A percentile compares a stretch with the other conserved stretches of the same genome.
Evolutionary conservation across 352 stramenopile species (phyloP).

Genomic region (Pythium myriotylum): DNA sequence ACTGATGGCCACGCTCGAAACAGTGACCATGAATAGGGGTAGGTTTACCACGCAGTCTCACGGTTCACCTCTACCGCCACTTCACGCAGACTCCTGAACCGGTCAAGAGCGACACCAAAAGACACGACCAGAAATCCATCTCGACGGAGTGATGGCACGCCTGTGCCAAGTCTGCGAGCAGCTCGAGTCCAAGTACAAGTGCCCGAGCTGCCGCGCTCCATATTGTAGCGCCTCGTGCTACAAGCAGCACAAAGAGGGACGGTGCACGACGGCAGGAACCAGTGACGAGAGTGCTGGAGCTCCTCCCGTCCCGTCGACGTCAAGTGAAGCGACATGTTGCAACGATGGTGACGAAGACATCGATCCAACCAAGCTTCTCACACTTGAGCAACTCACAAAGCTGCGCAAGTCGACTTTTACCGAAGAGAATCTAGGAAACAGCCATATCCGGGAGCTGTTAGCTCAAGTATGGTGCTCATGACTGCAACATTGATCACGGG

Average conservation of each 20-base stretch:
- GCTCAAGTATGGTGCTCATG: too few species aligned
- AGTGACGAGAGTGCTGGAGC: neutral
- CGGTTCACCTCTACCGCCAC: too few species aligned
- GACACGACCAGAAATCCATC: slow-evolving; percentile 1
- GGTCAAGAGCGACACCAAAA: too few species aligned
- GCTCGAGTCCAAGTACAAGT: slow-evolving; percentile 83
- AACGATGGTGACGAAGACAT: slow-evolving; percentile 40
- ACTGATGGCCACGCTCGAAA: too few species aligned
- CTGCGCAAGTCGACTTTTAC: slow-evolving; percentile 41
- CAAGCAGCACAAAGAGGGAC: slow-evolving; percentile 79
- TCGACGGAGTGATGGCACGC: slow-evolving; percentile 34
- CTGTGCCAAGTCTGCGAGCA: slow-evolving; percentile 57
- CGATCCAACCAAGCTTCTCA: slow-evolving; percentile 46
- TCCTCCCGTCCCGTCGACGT: neutral
- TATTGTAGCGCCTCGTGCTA: slow-evolving; percentile 83
- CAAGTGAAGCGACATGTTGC: neutral
- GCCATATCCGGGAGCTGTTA: slow-evolving; percentile 50
- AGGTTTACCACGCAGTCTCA: too few species aligned
- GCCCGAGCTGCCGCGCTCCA: slow-evolving; percentile 59
- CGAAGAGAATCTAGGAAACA: slow-evolving; percentile 48
- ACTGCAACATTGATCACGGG: too few species aligned
- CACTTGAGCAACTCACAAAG: slow-evolving; percentile 47
- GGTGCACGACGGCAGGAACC: slow-evolving; percentile 34
- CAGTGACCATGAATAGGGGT: too few species aligned
- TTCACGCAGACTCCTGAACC: too few species aligned